Evolutionary conservation across 108 stramenopile species (phyloP).

Genomic region (Skeletonema tropicum): DNA sequence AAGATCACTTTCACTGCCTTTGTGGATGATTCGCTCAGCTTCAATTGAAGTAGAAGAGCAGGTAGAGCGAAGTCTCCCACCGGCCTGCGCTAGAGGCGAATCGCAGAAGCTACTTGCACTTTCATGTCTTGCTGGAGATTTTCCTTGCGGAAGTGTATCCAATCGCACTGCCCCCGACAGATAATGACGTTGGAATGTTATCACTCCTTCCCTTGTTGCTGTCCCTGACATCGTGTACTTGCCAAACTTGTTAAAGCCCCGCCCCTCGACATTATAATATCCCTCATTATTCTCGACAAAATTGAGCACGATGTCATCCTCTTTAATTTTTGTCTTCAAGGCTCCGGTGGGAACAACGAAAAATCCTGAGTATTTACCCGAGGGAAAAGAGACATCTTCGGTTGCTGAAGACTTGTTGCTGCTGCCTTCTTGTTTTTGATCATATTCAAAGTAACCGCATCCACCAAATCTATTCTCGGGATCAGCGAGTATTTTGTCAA

Average conservation of each 20-base stretch:
- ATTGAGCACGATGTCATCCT: background rate
- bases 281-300: conserved; percentile 5
- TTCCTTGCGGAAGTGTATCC: background rate
- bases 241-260: conserved; percentile 77
- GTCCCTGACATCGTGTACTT: conserved; percentile 86
- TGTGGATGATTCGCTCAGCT: background rate
- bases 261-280: conserved; percentile 71
- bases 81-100: too few relatives aligned
- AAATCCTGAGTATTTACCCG: background rate
- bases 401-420: background rate
- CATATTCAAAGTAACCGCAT: conserved; percentile 81
- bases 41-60: background rate
- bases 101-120: too few relatives aligned
- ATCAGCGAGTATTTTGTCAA: conserved; percentile 67
- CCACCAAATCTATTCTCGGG: conserved; percentile 66
- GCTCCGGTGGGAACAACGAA: background rate
- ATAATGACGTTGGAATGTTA: conserved; percentile 71
- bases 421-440: conserved; percentile 12
- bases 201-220: conserved; percentile 52
- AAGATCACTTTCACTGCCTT: background rate
- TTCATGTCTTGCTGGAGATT: background rate
- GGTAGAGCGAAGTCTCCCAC: too few relatives aligned
- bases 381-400: background rate
- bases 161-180: background rate
- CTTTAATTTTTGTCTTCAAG: background rate